Evolutionary conservation across 345 rosid genomes (phyloP), one percentile per base, ranked within the genome.

Genomic region (Atalantia buxifolia): DNA sequence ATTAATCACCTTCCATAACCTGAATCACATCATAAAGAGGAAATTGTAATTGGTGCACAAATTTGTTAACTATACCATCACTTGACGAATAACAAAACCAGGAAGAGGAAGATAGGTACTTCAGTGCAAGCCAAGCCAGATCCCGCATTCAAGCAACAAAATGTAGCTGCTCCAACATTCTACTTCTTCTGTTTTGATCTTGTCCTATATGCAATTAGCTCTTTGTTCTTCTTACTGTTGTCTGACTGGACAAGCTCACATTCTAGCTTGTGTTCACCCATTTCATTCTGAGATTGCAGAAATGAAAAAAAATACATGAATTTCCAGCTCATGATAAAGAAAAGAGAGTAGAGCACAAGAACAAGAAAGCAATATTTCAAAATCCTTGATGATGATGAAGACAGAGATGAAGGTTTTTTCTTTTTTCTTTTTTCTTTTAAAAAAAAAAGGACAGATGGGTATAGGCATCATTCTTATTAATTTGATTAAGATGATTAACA

Each of bases 101-200:
- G 33, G 56, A 9, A 25, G 21, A 76, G 69, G 22, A 36, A 31
- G 9, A 36, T 33, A 31, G 24, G 24, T 68, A 78, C 83, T 21
- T 76, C 36, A 30, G 50, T 69, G 71, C 56, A 72, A 55, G 28
- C 45, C 66, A 28, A 42, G 28, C 45, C 66, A 28, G 40, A 42
- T 67, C 53, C 27, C 74, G 30, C 9, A 30, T 27, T 21, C 28
- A 45, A 48, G 14, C 59, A 14, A 60, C n/a, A 31, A 74, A 74
- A 31, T 82, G 27, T 18, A 70, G 70, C 53, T 57, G 27, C 38
- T 42, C 61, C 24, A 71, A 13, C 72, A 28, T 35, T 72, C 79
- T 84, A 83, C 74, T 60, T 18, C 81, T 70, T 76, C 65, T 45
- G 78, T 61, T 72, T 79, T n/a, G 83, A 83, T 69, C 89, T 79